Conservation (phyloP, 164 flowering plant species). For the Saururus chinensis region DNA sequence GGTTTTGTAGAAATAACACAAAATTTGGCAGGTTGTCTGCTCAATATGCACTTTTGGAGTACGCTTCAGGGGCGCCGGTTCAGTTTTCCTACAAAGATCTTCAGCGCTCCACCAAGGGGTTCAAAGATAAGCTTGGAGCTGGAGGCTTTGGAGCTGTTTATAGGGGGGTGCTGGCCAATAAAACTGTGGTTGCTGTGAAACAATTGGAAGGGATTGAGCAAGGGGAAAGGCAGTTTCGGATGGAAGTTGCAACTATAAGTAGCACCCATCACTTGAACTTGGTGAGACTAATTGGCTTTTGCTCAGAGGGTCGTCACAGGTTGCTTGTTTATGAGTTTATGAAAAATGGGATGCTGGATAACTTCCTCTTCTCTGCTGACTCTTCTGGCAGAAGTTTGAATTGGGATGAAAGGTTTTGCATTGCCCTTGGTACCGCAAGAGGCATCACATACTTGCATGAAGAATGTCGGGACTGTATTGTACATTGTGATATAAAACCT, state of each 20-base stretch:
- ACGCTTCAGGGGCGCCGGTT: conserved; percentile 36
- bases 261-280: conserved; percentile 34
- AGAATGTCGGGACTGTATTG: conserved; percentile 81
- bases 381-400: conserved; percentile 26
- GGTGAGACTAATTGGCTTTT: conserved; percentile 31
- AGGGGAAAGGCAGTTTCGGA: conserved; percentile 32
- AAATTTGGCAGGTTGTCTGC: conserved; percentile 20
- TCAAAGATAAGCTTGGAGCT: conserved; percentile 28
- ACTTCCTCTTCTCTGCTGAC: conserved; percentile 18
- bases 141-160: conserved; percentile 32
- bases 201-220: conserved; percentile 36
- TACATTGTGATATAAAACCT: conserved; percentile 85
- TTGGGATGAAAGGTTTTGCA: conserved; percentile 55
- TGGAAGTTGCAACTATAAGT: conserved; percentile 36
- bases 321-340: conserved; percentile 34
- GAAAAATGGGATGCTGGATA: conserved; percentile 28
- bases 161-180: conserved; percentile 23
- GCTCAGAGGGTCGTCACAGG: conserved; percentile 35
- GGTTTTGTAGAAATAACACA: conserved; percentile 19
- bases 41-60: conserved; percentile 28
- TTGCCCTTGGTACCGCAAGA: conserved; percentile 74
- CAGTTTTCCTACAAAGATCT: conserved; percentile 31
- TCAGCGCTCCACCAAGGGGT: conserved; percentile 27
- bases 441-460: conserved; percentile 85
- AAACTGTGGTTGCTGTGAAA: conserved; percentile 27